Base-by-base conservation (phyloP, 177 flowering plant genomes). In the Telopea speciosissima region DNA sequence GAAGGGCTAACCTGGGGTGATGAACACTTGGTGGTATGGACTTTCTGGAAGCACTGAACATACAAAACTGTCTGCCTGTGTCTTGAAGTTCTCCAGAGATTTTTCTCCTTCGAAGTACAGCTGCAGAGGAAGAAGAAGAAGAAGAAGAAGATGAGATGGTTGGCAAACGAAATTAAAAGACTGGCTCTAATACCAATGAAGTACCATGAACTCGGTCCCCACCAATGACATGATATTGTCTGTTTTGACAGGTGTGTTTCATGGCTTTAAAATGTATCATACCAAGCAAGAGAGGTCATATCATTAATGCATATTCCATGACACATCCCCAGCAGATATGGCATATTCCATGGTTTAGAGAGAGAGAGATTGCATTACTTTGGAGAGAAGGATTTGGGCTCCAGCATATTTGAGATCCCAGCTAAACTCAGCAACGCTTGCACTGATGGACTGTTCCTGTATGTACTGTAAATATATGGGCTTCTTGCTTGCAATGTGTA, bases 321-420 rank as follows among this genome's bases (percentile, higher is more conserved):
- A n/a, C n/a, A n/a, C n/a, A n/a, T n/a, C n/a, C n/a, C n/a, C n/a
- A n/a, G n/a, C n/a, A n/a, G n/a, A n/a, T n/a, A n/a, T n/a, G n/a
- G n/a, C n/a, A n/a, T n/a, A n/a, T n/a, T n/a, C n/a, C n/a, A n/a
- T n/a, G n/a, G n/a, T n/a, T n/a, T n/a, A n/a, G 36, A 10, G 25
- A 63, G 31, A 58, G n/a, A 58, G 61, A 58, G 22, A 21, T 58
- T 16, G 3, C 33, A 72, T 24, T 72, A 94, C 98, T 74, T 81
- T 28, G 4, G 93, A 67, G n/a, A 94, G 85, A 66, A 94, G 87
- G 67, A 94, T 67, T 70, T 94, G 95, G 31, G 81, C 88, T 17
- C 96, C 98, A 8, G 98, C 95, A 69, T 87, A 94, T 69, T 94
- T 94, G 17, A 92, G 89, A 72, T 94, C 98, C 98, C 97, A 94